Conservation (phyloP, 495 filamentous ascomycete genomes). For the Margaritispora aquatica region DNA sequence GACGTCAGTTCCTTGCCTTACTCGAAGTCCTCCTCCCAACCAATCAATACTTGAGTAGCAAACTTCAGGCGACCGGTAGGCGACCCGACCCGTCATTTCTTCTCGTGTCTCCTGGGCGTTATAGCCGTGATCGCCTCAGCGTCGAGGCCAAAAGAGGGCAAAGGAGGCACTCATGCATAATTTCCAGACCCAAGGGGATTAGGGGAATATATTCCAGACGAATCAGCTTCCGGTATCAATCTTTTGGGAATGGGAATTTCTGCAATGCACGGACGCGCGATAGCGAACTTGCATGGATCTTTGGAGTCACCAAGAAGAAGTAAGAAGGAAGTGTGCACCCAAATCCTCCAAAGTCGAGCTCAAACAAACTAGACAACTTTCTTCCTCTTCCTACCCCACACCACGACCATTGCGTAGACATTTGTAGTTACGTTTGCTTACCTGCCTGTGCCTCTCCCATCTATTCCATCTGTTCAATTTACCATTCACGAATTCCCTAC, state of each 20-base stretch:
- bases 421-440: not conserved
- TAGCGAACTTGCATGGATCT: not conserved
- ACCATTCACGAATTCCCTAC: slow-evolving; percentile 19
- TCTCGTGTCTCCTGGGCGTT: not conserved
- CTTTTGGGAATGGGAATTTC: too few relatives aligned
- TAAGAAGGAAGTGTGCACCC: too few relatives aligned
- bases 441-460: not conserved
- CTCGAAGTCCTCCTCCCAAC: not conserved
- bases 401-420: not conserved
- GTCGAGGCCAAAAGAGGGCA: not conserved
- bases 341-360: too few relatives aligned
- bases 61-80: not conserved
- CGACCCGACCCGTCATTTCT: not conserved
- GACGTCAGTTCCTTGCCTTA: not conserved
- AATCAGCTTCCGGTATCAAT: not conserved
- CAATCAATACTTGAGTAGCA: not conserved
- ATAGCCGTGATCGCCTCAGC: too few relatives aligned
- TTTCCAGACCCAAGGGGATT: not conserved
- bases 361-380: too few relatives aligned
- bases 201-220: not conserved
- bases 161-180: not conserved
- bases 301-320: not conserved
- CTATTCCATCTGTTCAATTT: slow-evolving; percentile 1
- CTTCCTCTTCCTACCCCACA: not conserved
- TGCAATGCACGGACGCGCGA: not conserved